Evolutionary conservation across 139 green algal genomes (phyloP).

Genomic region (Pseudopediastrum boryanum): DNA sequence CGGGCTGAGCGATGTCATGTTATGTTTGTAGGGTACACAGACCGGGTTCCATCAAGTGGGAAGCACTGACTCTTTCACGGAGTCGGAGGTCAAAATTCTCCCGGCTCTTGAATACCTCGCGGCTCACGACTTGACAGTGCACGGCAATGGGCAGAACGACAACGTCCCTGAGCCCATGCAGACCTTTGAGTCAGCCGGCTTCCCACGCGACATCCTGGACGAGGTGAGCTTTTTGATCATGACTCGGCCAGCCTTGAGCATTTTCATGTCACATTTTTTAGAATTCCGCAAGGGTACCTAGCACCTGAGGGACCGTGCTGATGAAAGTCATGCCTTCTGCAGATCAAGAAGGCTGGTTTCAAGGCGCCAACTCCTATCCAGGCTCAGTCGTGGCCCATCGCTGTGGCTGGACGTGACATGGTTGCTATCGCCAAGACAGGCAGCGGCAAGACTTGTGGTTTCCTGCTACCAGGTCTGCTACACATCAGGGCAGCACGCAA

Average conservation of each 20-base stretch:
- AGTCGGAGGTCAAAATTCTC: slow-evolving; percentile 25
- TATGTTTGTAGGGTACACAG: not conserved
- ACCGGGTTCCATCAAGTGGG: slow-evolving; percentile 14
- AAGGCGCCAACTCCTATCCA: slow-evolving; percentile 86
- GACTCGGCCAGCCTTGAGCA: not conserved
- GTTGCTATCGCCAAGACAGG: slow-evolving; percentile 90
- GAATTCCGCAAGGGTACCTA: not conserved
- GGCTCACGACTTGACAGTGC: slow-evolving; percentile 64
- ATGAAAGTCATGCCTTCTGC: not conserved
- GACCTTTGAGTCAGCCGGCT: slow-evolving; percentile 77
- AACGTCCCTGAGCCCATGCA: slow-evolving; percentile 68
- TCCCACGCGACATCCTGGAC: slow-evolving; percentile 74
- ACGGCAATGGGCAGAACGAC: slow-evolving; percentile 46
- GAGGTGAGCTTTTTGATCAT: slow-evolving; percentile 57
- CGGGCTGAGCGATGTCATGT: no score
- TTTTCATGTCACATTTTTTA: no score
- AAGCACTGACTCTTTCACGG: slow-evolving; percentile 8
- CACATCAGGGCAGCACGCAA: slow-evolving; percentile 74
- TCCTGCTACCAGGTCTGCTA: slow-evolving; percentile 85
- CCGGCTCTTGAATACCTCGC: slow-evolving; percentile 21
- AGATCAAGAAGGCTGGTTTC: slow-evolving; percentile 80
- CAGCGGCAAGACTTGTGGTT: slow-evolving; percentile 86
- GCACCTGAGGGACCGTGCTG: slow-evolving; percentile 19
- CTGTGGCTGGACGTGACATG: slow-evolving; percentile 79
- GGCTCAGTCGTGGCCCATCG: slow-evolving; percentile 85